A percentile compares a stretch with the other conserved stretches of the same genome.
Evolutionary conservation across 305 asterid genomes (phyloP).

Genomic region (Euphrasia arctica): DNA sequence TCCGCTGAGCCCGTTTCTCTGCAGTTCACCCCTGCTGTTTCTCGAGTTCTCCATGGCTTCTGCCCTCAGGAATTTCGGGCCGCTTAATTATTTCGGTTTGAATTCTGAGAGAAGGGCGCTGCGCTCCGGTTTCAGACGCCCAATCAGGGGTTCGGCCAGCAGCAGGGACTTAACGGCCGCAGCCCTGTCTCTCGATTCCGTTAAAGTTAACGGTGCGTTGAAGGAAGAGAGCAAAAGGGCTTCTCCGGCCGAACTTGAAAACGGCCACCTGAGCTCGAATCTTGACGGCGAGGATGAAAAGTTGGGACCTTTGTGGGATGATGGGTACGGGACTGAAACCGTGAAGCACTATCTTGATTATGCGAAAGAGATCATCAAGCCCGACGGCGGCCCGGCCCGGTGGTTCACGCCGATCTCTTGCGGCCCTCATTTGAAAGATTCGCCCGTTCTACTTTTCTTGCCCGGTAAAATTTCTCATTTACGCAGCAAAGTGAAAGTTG

Average conservation of each 20-base stretch:
- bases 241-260: conserved; percentile 17
- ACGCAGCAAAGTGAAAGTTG: too few relatives aligned
- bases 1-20: too few relatives aligned
- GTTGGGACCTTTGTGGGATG: conserved; percentile 83
- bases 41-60: conserved; percentile 47
- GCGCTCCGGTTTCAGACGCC: conserved; percentile 27
- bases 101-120: conserved; percentile 34
- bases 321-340: conserved; percentile 80
- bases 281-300: conserved; percentile 22
- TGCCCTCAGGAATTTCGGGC: conserved; percentile 34
- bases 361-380: conserved; percentile 53
- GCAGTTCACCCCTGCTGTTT: too few relatives aligned
- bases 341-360: conserved; percentile 71
- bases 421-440: conserved; percentile 61
- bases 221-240: conserved; percentile 16
- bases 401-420: conserved; percentile 87
- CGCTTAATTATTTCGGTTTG: conserved; percentile 25
- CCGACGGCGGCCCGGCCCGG: conserved; percentile 90
- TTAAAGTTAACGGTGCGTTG: conserved; percentile 33
- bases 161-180: conserved; percentile 48
- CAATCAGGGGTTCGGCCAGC: conserved; percentile 34
- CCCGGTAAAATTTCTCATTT: conserved; percentile 56
- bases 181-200: conserved; percentile 39
- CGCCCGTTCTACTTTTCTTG: conserved; percentile 80
- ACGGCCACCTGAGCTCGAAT: too few relatives aligned